These are phyloP conservation scores for Fallopia convolvulus DNA, from an alignment of 148 eudicot genomes.

Conservation along the genomic window DNA sequence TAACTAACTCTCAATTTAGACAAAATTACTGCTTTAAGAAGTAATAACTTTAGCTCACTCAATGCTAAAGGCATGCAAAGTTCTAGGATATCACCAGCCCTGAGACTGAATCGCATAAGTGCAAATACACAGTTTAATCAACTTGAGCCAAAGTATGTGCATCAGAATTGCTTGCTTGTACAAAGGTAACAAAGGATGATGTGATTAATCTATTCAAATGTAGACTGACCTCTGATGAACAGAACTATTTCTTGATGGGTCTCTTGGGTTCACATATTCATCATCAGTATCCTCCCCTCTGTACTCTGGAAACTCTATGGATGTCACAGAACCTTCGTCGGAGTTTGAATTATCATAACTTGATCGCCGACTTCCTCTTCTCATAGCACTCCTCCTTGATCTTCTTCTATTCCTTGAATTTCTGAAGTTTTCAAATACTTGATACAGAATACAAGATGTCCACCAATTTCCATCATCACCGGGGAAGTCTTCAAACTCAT, in stretches of 20 bases:
- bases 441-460: slow-evolving; percentile 89
- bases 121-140: not conserved
- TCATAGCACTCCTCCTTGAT: slow-evolving; percentile 46
- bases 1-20: not conserved
- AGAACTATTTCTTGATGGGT: slow-evolving; percentile 36
- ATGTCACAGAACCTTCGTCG: slow-evolving; percentile 89
- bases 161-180: not conserved
- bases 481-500: slow-evolving; percentile 82
- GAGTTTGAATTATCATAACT: slow-evolving; percentile 75
- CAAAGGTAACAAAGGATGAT: not conserved
- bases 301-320: slow-evolving; percentile 59
- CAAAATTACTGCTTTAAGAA: not conserved
- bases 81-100: not conserved
- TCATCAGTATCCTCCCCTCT: slow-evolving; percentile 62
- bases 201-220: not conserved
- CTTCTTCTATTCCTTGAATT: slow-evolving; percentile 77
- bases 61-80: not conserved
- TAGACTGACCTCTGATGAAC: slow-evolving; percentile 55
- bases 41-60: not conserved
- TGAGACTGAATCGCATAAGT: not conserved
- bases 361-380: slow-evolving; percentile 60
- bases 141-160: not conserved
- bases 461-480: slow-evolving; percentile 94
- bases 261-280: slow-evolving; percentile 47
- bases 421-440: slow-evolving; percentile 82